These are phyloP conservation scores for Agapanthus africanus DNA, from an alignment of 106 monocot genomes.

Conservation along the genomic window DNA sequence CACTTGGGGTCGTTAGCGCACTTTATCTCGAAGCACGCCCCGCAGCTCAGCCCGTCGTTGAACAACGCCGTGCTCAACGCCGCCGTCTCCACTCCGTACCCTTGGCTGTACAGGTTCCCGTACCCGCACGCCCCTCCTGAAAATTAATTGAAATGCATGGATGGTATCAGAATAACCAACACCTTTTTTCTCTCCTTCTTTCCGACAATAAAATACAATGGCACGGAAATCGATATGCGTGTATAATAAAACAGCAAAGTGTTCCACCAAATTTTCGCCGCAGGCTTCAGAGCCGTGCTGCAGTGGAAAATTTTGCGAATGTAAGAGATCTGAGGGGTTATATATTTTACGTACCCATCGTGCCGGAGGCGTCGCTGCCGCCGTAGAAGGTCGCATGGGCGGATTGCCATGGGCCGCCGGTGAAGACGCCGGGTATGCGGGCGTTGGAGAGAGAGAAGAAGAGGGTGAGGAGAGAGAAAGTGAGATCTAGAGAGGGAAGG, in stretches of 20 bases:
- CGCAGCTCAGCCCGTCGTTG: constrained; percentile 49
- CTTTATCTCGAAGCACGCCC: constrained; percentile 62
- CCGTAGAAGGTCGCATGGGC: constrained; percentile 97
- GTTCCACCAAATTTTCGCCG: no score
- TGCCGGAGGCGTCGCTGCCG: constrained; percentile 90
- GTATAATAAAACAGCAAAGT: no score
- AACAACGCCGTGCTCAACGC: constrained; percentile 72
- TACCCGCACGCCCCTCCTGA: constrained; percentile 73
- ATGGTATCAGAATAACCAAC: no score
- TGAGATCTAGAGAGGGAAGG: constrained; percentile 6
- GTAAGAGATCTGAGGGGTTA: background rate
- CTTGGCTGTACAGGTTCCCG: constrained; percentile 52
- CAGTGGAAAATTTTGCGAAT: background rate
- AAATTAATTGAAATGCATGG: no score
- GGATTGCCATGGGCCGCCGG: constrained; percentile 58
- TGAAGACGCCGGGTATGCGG: constrained; percentile 67
- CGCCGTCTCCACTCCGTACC: constrained; percentile 48
- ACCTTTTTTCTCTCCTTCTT: no score
- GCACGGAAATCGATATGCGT: no score
- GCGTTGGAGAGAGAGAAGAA: constrained; percentile 13
- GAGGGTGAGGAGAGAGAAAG: background rate
- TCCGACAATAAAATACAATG: no score
- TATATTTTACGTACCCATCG: constrained; percentile 56
- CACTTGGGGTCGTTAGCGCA: constrained; percentile 53
- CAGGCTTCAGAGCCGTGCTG: background rate